Evolutionary conservation across 2,329 filamentous ascomycete species (phyloP), one percentile per base, ranked within the genome.

Genomic region (Zymoseptoria passerinii): DNA sequence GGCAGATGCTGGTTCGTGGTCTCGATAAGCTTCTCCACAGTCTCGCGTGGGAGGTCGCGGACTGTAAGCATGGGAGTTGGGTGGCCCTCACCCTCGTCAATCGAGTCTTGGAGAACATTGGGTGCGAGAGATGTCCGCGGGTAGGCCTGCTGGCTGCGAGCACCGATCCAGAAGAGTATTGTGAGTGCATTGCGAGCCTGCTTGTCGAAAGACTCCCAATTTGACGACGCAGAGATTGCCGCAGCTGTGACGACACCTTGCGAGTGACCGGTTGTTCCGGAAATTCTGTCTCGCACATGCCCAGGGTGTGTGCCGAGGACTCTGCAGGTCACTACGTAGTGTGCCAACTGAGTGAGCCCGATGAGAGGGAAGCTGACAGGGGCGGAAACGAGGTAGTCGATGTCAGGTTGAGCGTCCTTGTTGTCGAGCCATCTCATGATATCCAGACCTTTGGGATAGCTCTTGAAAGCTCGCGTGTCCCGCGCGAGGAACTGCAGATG

Each of bases 31-130:
- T 92, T 91, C 76, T 99, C 92, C 10, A 99, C 90, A 66, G 95
- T 89, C 50, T 86, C 83, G 69, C 88, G 84, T 0, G 92, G 88
- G 28, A 99, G 83, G 71, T 99, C 94, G 53, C 94, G 90, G 65
- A 99, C 95, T 70, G 94, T 97, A 65, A 99, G 79, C 94, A 99
- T 99, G 49, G 94, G 95, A 1, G 94, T 97, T 1, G 95, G 94
- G 5, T 82, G 83, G n/a, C 95, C 95, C 77, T 99, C 94, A 55
- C 94, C 92, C 73, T 94, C 87, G 72, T 96, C 92, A 65, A 90
- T 82, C 1, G 94, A 96, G 75, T 99, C 94, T 72, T 92, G 90
- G 56, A 99, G 82, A 70, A 92, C 90, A 50, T 85, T 89, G 0
- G 94, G 95, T 3, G 92, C 90, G 68, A 99, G 82, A 35, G 94